Percentiles rank a stretch among this genome's conserved stretches.
Evolutionary conservation across 2,329 filamentous ascomycete species (phyloP).

Genomic region (Gnomoniopsis smithogilvyi): DNA sequence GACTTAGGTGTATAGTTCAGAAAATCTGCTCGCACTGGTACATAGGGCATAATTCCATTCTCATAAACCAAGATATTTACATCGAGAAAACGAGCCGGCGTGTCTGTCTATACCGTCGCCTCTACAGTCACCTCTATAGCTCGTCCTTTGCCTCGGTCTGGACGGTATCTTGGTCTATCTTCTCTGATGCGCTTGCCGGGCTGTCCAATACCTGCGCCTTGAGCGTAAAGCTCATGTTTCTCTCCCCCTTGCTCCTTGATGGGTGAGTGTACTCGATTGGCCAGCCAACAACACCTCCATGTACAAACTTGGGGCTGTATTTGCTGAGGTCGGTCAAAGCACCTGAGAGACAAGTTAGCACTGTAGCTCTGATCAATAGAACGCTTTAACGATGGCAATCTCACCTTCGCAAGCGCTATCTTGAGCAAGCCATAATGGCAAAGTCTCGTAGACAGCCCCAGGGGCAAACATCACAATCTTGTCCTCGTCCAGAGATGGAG

Average conservation of each 20-base stretch:
- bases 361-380: not conserved
- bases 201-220: constrained; percentile 31
- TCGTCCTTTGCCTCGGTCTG: constrained; percentile 14
- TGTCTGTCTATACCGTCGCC: not conserved
- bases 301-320: constrained; percentile 23
- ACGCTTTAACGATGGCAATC: not conserved
- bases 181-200: constrained; percentile 18
- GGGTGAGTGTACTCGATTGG: constrained; percentile 28
- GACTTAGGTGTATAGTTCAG: not conserved
- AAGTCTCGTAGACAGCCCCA: constrained; percentile 45
- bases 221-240: constrained; percentile 33
- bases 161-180: constrained; percentile 1
- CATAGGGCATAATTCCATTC: not conserved
- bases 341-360: constrained; percentile 16
- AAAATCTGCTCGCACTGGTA: not conserved
- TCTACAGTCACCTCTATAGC: constrained; percentile 3
- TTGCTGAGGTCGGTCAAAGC: constrained; percentile 25
- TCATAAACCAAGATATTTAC: not conserved
- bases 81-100: not conserved
- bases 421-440: constrained; percentile 48
- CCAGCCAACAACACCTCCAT: constrained; percentile 29
- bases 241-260: constrained; percentile 19
- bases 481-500: constrained; percentile 29
- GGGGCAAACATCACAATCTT: constrained; percentile 49
- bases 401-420: constrained; percentile 39